Evolutionary conservation across 2,329 filamentous ascomycete genomes (phyloP).

Genomic region (Monosporascus cannonballus): DNA sequence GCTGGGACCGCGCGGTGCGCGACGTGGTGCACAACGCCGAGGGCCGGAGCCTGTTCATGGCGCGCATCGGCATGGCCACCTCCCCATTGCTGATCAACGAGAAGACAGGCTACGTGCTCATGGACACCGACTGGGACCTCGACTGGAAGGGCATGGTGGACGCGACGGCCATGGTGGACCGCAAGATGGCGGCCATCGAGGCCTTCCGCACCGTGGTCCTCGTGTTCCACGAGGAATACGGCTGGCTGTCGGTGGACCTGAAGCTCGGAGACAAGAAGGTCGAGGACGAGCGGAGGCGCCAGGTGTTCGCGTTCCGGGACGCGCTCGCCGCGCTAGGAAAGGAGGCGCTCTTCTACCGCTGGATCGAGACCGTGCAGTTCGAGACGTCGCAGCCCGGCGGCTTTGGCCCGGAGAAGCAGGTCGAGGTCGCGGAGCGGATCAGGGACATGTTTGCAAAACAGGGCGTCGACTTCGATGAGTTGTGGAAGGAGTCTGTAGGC

Average conservation of each 20-base stretch:
- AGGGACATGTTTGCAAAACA: conserved; percentile 68
- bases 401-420: conserved; percentile 69
- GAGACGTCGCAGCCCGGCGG: conserved; percentile 74
- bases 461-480: conserved; percentile 73
- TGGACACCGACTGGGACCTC: conserved; percentile 80
- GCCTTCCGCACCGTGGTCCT: conserved; percentile 67
- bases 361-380: conserved; percentile 89
- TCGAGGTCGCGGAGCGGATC: conserved; percentile 66
- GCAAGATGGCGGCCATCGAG: conserved; percentile 52
- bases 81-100: conserved; percentile 58
- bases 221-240: conserved; percentile 59
- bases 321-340: conserved; percentile 70
- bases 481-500: conserved; percentile 63
- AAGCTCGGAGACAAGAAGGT: conserved; percentile 36
- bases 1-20: conserved; percentile 59
- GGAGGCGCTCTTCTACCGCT: conserved; percentile 83
- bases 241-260: conserved; percentile 65
- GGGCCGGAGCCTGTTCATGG: conserved; percentile 52
- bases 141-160: conserved; percentile 77
- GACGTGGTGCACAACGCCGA: conserved; percentile 42
- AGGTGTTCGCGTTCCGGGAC: conserved; percentile 77
- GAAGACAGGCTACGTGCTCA: conserved; percentile 84
- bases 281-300: conserved; percentile 60
- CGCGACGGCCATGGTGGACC: conserved; percentile 64
- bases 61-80: conserved; percentile 62